These are phyloP conservation scores for Grifola frondosa DNA, from an alignment of 1,284 basidiomycete genomes.

Conservation along the genomic window DNA sequence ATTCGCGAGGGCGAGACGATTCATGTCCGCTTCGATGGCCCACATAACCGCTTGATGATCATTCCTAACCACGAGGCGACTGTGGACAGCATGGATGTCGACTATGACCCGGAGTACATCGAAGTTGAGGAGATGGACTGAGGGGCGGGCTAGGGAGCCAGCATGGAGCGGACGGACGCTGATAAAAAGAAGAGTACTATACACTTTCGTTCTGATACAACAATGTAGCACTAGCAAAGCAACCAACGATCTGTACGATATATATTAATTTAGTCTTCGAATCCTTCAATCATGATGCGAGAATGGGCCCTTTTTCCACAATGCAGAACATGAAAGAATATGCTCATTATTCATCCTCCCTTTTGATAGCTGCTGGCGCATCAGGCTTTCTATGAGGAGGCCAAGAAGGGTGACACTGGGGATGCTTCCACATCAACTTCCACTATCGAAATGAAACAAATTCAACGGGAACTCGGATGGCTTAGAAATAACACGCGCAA, in stretches of 20 bases:
- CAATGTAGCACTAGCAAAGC: too few relatives aligned
- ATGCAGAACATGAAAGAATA: too few relatives aligned
- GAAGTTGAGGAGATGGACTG: slow-evolving; percentile 82
- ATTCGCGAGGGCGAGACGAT: slow-evolving; percentile 83
- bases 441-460: not conserved
- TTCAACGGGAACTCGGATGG: not conserved
- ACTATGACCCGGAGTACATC: slow-evolving; percentile 50
- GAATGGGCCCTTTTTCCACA: too few relatives aligned
- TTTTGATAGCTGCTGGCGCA: not conserved
- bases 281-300: too few relatives aligned
- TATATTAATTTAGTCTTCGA: too few relatives aligned
- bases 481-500: not conserved
- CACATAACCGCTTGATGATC: slow-evolving; percentile 79
- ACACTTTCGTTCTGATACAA: too few relatives aligned
- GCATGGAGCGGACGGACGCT: not conserved
- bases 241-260: too few relatives aligned
- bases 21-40: slow-evolving; percentile 78
- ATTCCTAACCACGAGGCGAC: slow-evolving; percentile 83
- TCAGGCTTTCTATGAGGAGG: not conserved
- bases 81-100: slow-evolving; percentile 62
- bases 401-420: slow-evolving; percentile 2
- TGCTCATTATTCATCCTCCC: slow-evolving; percentile 5
- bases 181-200: not conserved
- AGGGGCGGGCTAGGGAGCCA: slow-evolving; percentile 9
- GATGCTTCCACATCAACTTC: slow-evolving; percentile 11